phyloP scores from a whole-genome alignment of 805 yeast genomes.

The Candida ipomoeae region DNA sequence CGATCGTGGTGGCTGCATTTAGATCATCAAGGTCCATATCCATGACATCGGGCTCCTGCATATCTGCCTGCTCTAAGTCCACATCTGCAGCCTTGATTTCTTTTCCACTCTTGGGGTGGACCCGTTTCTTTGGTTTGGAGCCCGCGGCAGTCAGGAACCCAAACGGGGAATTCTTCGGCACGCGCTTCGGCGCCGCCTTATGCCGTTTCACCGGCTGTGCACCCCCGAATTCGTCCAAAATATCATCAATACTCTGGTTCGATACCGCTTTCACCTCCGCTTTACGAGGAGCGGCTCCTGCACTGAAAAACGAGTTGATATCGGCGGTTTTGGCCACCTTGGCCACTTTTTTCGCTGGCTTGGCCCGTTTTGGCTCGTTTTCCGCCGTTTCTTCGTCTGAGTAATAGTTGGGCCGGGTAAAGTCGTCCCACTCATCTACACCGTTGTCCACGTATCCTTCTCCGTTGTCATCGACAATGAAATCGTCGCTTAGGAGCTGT shows the following conservation, averaged over 20 bases:
- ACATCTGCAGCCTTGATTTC: background rate
- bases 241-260: constrained; percentile 18
- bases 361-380: constrained; percentile 21
- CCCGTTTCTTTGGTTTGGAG: constrained; percentile 9
- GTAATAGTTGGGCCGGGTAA: constrained; percentile 45
- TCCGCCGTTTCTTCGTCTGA: constrained; percentile 51
- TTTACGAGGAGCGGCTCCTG: constrained; percentile 8
- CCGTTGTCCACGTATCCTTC: constrained; percentile 94
- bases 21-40: background rate
- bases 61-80: background rate
- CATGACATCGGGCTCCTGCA: background rate
- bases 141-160: constrained; percentile 26
- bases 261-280: constrained; percentile 18
- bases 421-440: constrained; percentile 78
- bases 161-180: constrained; percentile 30
- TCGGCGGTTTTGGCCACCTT: constrained; percentile 43
- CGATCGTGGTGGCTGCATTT: background rate
- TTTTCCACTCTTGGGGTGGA: background rate
- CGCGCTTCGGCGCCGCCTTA: constrained; percentile 21
- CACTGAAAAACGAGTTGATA: constrained; percentile 50
- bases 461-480: constrained; percentile 91
- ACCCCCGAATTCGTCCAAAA: constrained; percentile 17
- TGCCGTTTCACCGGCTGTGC: constrained; percentile 11
- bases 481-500: constrained; percentile 82
- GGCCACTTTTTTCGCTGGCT: constrained; percentile 30